phyloP scores from a whole-genome alignment of 2,329 filamentous ascomycete species.

The Talaromyces sp. region DNA sequence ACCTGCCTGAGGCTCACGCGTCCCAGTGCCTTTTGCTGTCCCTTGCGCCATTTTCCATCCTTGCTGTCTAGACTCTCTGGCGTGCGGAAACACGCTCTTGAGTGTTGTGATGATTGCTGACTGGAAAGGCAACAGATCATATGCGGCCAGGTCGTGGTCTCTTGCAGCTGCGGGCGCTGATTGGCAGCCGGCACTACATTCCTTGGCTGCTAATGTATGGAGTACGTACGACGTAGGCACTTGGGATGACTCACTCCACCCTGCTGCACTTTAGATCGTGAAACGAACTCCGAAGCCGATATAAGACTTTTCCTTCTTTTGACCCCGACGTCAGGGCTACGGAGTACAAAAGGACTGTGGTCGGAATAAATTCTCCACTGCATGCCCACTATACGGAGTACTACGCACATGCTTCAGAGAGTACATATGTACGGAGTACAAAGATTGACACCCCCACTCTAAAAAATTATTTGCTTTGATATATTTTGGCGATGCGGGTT shows the following conservation, averaged over 20 bases:
- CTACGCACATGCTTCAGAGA: neutral
- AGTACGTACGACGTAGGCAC: neutral
- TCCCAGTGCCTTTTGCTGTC: neutral
- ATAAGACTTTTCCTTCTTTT: neutral
- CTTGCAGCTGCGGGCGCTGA: neutral
- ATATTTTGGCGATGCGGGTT: neutral
- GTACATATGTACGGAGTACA: neutral
- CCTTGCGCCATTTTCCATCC: neutral
- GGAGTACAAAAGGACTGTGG: neutral
- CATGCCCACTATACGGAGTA: too few species aligned
- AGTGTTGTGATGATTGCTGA: neutral
- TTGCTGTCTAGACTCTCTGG: neutral
- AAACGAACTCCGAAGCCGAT: conserved; percentile 5
- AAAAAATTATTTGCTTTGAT: neutral
- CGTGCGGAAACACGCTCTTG: neutral
- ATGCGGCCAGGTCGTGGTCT: neutral
- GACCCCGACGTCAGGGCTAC: neutral
- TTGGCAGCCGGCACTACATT: neutral
- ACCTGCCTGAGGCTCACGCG: conserved; percentile 5
- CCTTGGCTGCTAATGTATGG: neutral
- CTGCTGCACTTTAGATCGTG: neutral
- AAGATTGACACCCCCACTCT: neutral
- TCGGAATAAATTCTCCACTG: neutral
- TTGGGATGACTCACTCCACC: conserved; percentile 7
- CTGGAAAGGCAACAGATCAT: neutral